Conservation (phyloP, 148 eudicot genomes). For the Heliosperma pusillum region DNA sequence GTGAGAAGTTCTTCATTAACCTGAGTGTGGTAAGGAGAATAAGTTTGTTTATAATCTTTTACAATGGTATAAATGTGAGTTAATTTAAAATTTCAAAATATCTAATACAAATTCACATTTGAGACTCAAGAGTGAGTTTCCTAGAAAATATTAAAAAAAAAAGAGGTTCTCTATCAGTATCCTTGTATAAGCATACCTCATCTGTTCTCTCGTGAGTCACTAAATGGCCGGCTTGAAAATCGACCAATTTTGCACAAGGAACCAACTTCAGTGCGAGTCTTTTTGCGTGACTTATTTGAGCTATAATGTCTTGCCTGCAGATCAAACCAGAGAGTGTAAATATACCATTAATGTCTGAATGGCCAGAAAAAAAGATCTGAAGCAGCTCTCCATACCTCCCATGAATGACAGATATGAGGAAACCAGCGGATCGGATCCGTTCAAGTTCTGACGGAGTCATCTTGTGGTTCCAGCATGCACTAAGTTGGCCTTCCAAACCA, state of each 20-base stretch:
- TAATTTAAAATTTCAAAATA: neutral
- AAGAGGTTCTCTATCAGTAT: neutral
- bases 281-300: conserved; percentile 78
- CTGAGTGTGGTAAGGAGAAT: conserved; percentile 29
- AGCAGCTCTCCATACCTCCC: conserved; percentile 54
- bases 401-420: conserved; percentile 86
- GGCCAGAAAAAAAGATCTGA: neutral
- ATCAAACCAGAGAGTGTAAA: neutral
- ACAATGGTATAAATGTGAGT: neutral
- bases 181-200: conserved; percentile 52
- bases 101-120: neutral
- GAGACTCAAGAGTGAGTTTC: neutral
- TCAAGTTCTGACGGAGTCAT: conserved; percentile 63
- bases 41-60: neutral
- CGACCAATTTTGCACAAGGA: conserved; percentile 84
- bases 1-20: conserved; percentile 76
- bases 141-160: neutral
- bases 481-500: conserved; percentile 88
- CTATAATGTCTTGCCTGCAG: conserved; percentile 74
- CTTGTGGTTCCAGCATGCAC: conserved; percentile 95
- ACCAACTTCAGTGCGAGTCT: conserved; percentile 70
- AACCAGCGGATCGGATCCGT: conserved; percentile 51
- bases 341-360: neutral
- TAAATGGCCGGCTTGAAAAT: conserved; percentile 87
- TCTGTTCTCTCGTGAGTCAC: conserved; percentile 93